A percentile compares a stretch with the other conserved stretches of the same genome.
These are phyloP conservation scores for Primulina huaijiensis DNA, from an alignment of 257 asterid species.

Conservation along the genomic window DNA sequence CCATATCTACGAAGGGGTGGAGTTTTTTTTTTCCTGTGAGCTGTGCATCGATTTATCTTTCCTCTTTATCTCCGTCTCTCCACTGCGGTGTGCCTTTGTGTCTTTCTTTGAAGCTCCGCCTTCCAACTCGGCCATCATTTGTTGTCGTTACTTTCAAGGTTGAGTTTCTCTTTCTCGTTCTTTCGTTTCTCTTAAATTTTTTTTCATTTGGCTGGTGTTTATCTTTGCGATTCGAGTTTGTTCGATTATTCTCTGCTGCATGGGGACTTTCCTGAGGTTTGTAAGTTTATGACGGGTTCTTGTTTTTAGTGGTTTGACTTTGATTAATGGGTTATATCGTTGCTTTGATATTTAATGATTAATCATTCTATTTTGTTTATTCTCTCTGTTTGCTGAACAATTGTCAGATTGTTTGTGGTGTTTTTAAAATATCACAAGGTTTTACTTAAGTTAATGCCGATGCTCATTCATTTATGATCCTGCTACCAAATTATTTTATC, in stretches of 20 bases:
- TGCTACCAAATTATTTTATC: neutral
- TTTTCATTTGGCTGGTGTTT: constrained; percentile 14
- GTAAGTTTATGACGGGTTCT: constrained; percentile 9
- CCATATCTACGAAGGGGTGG: neutral
- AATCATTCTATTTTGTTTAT: neutral
- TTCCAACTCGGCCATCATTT: constrained; percentile 20
- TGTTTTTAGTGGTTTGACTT: constrained; percentile 20
- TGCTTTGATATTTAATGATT: neutral
- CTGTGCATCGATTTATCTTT: constrained; percentile 28
- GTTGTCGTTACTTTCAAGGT: constrained; percentile 30
- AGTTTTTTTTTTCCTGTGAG: constrained; percentile 23
- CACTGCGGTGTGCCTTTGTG: neutral
- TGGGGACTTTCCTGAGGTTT: constrained; percentile 14
- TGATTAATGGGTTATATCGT: constrained; percentile 8
- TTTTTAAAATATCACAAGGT: neutral
- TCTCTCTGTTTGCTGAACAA: constrained; percentile 6
- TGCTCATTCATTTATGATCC: neutral
- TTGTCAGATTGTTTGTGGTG: neutral
- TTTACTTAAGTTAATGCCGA: neutral
- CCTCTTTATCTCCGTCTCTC: constrained; percentile 24
- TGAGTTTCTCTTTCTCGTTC: constrained; percentile 15
- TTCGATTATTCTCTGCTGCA: constrained; percentile 16
- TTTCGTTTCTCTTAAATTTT: neutral
- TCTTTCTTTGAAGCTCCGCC: constrained; percentile 24
- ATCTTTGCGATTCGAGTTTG: constrained; percentile 13